Evolutionary conservation across 1,139 yeast species (phyloP), one percentile per base, ranked within the genome.

Genomic region (Candida sanyaensis): DNA sequence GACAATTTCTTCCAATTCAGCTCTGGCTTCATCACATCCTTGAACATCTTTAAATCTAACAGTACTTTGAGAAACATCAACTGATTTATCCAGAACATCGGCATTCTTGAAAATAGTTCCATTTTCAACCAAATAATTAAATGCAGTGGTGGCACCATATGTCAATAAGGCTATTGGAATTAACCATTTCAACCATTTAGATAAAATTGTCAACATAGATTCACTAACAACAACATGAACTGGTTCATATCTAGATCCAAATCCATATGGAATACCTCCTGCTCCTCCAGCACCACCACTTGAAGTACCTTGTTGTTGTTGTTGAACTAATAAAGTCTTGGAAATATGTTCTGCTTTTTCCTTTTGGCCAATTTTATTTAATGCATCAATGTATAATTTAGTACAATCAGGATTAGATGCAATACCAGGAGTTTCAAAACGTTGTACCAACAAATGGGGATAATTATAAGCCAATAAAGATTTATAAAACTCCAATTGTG

Each of bases 21-120:
- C 92, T 62, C 97, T 84, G 11, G 99, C 99, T 71, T 95, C 99
- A 66, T 95, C 99, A 55, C 95, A 96, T 45, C 99, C 99, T 63
- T 93, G 89, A 33, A 95, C 98, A 65, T 95, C 99, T 42, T 83
- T 80, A 65, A 95, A 95, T 62, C 84, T 84, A 41, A 92, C 98
- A 38, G 89, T 88, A 9, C 96, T 88, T 63, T 89, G 89, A 29
- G 88, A 80, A 42, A 90, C 93, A 60, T 93, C 97, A 44, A 86
- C 86, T 5, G 89, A 78, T 62, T 85, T 84, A 59, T 88, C 96
- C 24, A 84, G 81, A 4, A 84, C 85, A 50, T 86, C 89, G 21
- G 88, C 73, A 54, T 86, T 86, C 60, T 88, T 90, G 70, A 91
- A 78, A 44, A 92, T 80, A 17, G 96, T 84, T 6, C 96, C 90